A percentile compares a stretch with the other conserved stretches of the same genome.
phyloP scores from a whole-genome alignment of 257 asterid species.

The Primulina eburnea region DNA sequence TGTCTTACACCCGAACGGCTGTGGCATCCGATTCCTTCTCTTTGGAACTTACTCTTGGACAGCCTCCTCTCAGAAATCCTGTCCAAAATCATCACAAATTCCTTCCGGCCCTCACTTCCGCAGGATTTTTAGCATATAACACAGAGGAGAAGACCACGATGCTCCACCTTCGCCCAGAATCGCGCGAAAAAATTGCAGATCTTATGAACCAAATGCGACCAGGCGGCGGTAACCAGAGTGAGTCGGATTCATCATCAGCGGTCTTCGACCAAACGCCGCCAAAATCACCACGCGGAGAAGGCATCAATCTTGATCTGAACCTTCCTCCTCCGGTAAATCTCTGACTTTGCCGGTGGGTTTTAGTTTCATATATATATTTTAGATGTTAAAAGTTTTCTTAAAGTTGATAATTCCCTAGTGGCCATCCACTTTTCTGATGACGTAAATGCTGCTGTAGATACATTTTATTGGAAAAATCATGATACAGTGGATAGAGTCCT shows the following conservation, averaged over 20 bases:
- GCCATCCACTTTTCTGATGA: not conserved
- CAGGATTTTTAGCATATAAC: not conserved
- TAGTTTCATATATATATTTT: not conserved
- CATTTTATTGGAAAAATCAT: not conserved
- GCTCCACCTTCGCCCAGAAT: constrained; percentile 31
- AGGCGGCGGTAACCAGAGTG: constrained; percentile 27
- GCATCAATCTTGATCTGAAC: constrained; percentile 40
- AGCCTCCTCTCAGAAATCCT: not conserved
- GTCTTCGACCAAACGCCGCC: constrained; percentile 27
- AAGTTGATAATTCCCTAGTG: not conserved
- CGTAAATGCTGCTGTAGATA: not conserved
- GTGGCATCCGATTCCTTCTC: constrained; percentile 18
- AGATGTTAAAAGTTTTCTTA: not conserved
- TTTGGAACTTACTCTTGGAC: constrained; percentile 24
- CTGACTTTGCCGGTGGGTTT: constrained; percentile 18
- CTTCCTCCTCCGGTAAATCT: constrained; percentile 42
- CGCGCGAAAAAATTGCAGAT: not conserved
- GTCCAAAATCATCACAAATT: not conserved
- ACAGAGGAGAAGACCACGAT: constrained; percentile 20
- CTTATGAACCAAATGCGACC: not conserved
- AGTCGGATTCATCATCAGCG: constrained; percentile 43
- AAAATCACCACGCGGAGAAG: constrained; percentile 9
- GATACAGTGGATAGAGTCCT: too few species aligned
- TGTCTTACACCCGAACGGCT: constrained; percentile 5
- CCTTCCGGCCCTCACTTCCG: not conserved